A percentile compares a stretch with the other conserved stretches of the same genome.
Conservation (phyloP, 108 stramenopile genomes). For the Nannochloropsis salina region DNA sequence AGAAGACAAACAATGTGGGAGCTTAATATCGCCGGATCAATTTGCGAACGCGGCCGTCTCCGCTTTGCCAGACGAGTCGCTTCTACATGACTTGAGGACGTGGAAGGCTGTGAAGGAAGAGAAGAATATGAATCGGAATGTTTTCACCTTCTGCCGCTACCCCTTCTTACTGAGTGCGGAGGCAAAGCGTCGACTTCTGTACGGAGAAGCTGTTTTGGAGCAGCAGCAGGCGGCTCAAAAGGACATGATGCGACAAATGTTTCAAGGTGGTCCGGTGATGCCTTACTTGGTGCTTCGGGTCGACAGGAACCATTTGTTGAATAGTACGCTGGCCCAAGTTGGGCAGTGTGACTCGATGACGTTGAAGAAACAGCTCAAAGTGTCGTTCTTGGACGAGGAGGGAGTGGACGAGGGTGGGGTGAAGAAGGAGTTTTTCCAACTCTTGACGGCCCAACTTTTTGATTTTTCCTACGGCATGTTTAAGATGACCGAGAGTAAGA, state of each 20-base stretch:
- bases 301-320: slow-evolving; percentile 42
- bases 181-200: slow-evolving; percentile 34
- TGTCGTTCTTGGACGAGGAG: slow-evolving; percentile 80
- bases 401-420: slow-evolving; percentile 92
- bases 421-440: slow-evolving; percentile 82
- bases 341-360: not conserved
- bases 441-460: slow-evolving; percentile 71
- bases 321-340: slow-evolving; percentile 46
- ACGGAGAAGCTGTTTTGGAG: slow-evolving; percentile 39
- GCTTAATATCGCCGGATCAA: slow-evolving; percentile 32
- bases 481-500: slow-evolving; percentile 51
- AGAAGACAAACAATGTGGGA: not conserved
- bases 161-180: slow-evolving; percentile 38
- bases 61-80: slow-evolving; percentile 1
- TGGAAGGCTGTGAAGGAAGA: slow-evolving; percentile 22
- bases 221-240: slow-evolving; percentile 31
- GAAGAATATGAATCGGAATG: not conserved
- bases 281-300: slow-evolving; percentile 52
- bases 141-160: slow-evolving; percentile 40
- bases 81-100: slow-evolving; percentile 26
- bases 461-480: slow-evolving; percentile 76
- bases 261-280: not conserved
- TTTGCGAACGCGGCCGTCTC: slow-evolving; percentile 32
- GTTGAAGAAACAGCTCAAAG: slow-evolving; percentile 64
- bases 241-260: not conserved